These are phyloP conservation scores for Lipomyces starkeyi DNA, from an alignment of 805 yeast species.

Conservation along the genomic window DNA sequence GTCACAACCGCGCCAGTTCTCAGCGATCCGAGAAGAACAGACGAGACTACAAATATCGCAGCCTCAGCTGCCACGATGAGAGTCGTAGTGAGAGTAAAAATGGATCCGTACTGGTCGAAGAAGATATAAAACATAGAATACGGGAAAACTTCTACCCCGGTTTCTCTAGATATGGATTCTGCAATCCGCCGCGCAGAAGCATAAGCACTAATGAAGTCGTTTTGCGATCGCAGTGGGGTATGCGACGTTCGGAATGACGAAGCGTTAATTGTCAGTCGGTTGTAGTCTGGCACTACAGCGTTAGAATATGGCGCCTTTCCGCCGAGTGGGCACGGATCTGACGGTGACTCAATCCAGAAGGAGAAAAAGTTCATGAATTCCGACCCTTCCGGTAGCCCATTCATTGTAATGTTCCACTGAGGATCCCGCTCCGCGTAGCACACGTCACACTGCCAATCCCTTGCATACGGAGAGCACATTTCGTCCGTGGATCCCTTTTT, in stretches of 20 bases:
- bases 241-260: slow-evolving; percentile 84
- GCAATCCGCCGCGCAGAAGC: slow-evolving; percentile 72
- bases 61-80: slow-evolving; percentile 60
- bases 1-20: slow-evolving; percentile 63
- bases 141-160: slow-evolving; percentile 72
- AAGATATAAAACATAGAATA: slow-evolving; percentile 92
- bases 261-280: slow-evolving; percentile 53
- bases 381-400: slow-evolving; percentile 78
- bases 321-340: slow-evolving; percentile 92
- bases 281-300: slow-evolving; percentile 56
- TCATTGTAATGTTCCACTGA: slow-evolving; percentile 74
- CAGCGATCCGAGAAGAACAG: slow-evolving; percentile 69
- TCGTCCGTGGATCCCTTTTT: slow-evolving; percentile 56
- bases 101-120: slow-evolving; percentile 83
- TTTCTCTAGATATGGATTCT: slow-evolving; percentile 51
- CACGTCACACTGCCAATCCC: slow-evolving; percentile 58
- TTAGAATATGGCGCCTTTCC: slow-evolving; percentile 90
- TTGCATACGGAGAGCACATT: slow-evolving; percentile 47
- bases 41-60: slow-evolving; percentile 59
- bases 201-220: slow-evolving; percentile 82
- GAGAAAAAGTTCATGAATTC: slow-evolving; percentile 74
- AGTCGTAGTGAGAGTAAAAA: slow-evolving; percentile 62
- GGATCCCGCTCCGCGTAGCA: slow-evolving; percentile 68
- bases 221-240: slow-evolving; percentile 76
- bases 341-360: slow-evolving; percentile 82